Base-by-base conservation (phyloP, 352 stramenopile species). In the Halophytophthora batemanensis region DNA sequence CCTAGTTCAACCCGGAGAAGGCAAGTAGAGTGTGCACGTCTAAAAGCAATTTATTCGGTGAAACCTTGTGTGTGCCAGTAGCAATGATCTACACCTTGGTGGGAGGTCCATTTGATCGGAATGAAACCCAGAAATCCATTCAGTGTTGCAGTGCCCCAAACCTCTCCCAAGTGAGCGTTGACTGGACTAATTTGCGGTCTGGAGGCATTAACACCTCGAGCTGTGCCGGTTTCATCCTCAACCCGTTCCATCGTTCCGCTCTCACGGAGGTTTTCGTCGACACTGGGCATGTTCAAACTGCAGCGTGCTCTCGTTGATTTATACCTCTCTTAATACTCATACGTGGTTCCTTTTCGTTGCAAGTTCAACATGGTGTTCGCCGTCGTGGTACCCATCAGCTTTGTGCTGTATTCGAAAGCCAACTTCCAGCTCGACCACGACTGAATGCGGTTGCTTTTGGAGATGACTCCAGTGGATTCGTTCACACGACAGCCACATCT, bases 351-450 rank as follows among this genome's bases (percentile, higher is more conserved):
- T 28, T 18, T 6, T 1, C 6, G 33, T 28, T n/a, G 15, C 47
- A 47, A 37, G 5, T 54, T 54, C 25, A 38, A 55, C 21, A 45
- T 55, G 48, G 12, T 55, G 2, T 47, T 55, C 21, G 48, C 48
- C 14, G 48, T 55, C 17, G 48, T 38, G 18, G 17, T 39, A 6
- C 48, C 39, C 4, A 55, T 55, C 23, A 11, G 41, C 19, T 34
- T 55, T 11, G 38, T 55, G 5, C 15, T 19, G 10, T 48, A 55
- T 23, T 34, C 28, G 6, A 42, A 55, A 14, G 29, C 6, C 2
- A 18, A 46, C 38, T 55, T 55, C 31, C 6, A 28, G 21, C 48
- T 48, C 31, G 38, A 55, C 19, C 48, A 39, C 7, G 31, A 39
- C 12, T 11, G 21, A 10, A 29, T 33, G 12, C 38, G 21, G 17